A percentile compares a stretch with the other conserved stretches of the same genome.
Evolutionary conservation across 768 basidiomycete genomes (phyloP).

Genomic region (Daedaleopsis sinensis): DNA sequence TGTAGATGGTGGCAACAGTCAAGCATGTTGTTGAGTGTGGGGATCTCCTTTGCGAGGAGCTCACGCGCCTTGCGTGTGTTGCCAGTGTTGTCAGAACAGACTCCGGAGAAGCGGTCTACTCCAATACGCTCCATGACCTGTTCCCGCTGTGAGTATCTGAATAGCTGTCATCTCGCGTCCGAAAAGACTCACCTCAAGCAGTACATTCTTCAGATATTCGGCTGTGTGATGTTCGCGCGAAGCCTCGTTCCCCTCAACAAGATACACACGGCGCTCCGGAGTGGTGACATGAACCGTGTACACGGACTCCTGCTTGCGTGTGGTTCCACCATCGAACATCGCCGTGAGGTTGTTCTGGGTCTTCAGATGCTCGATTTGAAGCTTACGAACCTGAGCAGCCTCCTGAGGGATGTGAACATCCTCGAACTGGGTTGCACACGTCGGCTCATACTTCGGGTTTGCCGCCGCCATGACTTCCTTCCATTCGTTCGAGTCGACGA

Average conservation of each 20-base stretch:
- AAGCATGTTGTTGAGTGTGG: not conserved
- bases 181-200: slow-evolving; percentile 17
- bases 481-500: too few relatives aligned
- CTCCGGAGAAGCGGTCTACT: slow-evolving; percentile 22
- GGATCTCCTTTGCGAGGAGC: not conserved
- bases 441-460: too few relatives aligned
- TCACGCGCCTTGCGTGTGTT: slow-evolving; percentile 21
- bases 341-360: slow-evolving; percentile 19
- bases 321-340: slow-evolving; percentile 35
- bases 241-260: slow-evolving; percentile 26
- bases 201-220: slow-evolving; percentile 27
- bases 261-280: slow-evolving; percentile 29
- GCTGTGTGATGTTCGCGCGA: slow-evolving; percentile 33
- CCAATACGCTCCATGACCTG: slow-evolving; percentile 8
- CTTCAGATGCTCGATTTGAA: too few relatives aligned
- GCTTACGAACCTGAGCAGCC: too few relatives aligned
- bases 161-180: too few relatives aligned
- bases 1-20: slow-evolving; percentile 8
- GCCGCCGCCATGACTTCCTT: too few relatives aligned
- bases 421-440: too few relatives aligned
- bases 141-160: too few relatives aligned
- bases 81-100: slow-evolving; percentile 33
- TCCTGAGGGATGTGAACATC: too few relatives aligned
- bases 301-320: slow-evolving; percentile 28
- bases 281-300: slow-evolving; percentile 38